These are phyloP conservation scores for Taphrina wiesneri DNA, from an alignment of 1,139 yeast species.

Conservation along the genomic window DNA sequence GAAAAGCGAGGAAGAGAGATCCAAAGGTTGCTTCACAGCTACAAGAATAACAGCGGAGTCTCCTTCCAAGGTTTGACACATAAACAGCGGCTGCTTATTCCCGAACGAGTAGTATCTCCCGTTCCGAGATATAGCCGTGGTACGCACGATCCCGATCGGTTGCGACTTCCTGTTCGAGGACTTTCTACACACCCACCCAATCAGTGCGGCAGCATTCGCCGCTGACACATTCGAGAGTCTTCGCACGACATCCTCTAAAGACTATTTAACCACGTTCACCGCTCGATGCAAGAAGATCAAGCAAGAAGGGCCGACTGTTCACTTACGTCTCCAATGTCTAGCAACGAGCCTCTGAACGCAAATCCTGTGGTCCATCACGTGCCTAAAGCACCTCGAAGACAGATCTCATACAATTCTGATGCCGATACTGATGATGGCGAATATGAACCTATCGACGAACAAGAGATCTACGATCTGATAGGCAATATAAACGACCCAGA, in stretches of 20 bases:
- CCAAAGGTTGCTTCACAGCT: too few relatives aligned
- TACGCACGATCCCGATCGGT: not conserved
- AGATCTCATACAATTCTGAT: conserved; percentile 36
- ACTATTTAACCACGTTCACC: too few relatives aligned
- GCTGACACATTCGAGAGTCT: not conserved
- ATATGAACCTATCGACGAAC: conserved; percentile 71
- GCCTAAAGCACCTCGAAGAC: conserved; percentile 13
- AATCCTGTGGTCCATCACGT: conserved; percentile 32
- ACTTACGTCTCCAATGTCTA: conserved; percentile 2
- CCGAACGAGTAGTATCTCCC: too few relatives aligned
- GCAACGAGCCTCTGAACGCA: conserved; percentile 25
- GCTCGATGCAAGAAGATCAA: too few relatives aligned
- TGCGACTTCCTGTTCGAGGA: not conserved
- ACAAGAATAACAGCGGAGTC: not conserved
- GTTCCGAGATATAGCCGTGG: too few relatives aligned
- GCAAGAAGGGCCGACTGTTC: not conserved
- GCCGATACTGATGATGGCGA: conserved; percentile 48
- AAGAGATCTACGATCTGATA: conserved; percentile 72
- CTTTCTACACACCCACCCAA: not conserved
- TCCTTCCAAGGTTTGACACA: too few relatives aligned
- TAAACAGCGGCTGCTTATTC: too few relatives aligned
- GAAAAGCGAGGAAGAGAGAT: not conserved
- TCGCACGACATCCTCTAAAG: too few relatives aligned
- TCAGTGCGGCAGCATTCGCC: not conserved
- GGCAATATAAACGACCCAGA: conserved; percentile 95